A percentile compares a stretch with the other conserved stretches of the same genome.
These are phyloP conservation scores for Fusarium sp. DNA, from an alignment of 2,329 filamentous ascomycete species.

Conservation along the genomic window DNA sequence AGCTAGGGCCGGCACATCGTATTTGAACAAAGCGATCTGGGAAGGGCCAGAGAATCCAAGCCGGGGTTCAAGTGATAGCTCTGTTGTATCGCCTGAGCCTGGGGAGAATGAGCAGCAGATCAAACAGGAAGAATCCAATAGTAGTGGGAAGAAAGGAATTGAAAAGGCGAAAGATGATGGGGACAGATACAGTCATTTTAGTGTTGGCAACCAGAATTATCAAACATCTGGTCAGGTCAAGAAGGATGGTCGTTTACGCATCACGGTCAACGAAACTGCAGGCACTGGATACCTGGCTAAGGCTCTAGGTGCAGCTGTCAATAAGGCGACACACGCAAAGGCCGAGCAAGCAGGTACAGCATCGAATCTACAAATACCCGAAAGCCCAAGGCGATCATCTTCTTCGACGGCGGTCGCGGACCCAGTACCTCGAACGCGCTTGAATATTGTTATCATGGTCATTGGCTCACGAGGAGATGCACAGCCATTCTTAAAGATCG, in stretches of 20 bases:
- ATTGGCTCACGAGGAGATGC: constrained; percentile 85
- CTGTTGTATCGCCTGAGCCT: constrained; percentile 27
- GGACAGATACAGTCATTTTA: constrained; percentile 58
- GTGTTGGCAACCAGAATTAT: constrained; percentile 74
- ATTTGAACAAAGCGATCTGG: constrained; percentile 43
- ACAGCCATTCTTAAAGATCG: constrained; percentile 83
- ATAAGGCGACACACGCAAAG: constrained; percentile 50
- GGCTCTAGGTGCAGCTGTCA: constrained; percentile 74
- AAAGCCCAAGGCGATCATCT: constrained; percentile 46
- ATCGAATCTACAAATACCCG: constrained; percentile 28
- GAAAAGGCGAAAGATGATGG: constrained; percentile 42
- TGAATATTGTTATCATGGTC: constrained; percentile 88
- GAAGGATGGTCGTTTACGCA: constrained; percentile 77
- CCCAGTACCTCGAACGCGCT: constrained; percentile 57
- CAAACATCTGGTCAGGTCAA: constrained; percentile 74
- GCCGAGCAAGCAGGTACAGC: constrained; percentile 7
- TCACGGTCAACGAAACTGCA: constrained; percentile 78
- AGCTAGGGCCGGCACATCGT: constrained; percentile 41
- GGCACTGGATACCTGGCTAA: constrained; percentile 81
- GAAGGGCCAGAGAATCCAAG: constrained; percentile 12
- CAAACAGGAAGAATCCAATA: not conserved
- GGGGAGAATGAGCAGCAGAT: constrained; percentile 18
- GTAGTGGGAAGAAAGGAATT: constrained; percentile 8
- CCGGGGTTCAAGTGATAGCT: constrained; percentile 29
- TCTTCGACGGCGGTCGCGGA: constrained; percentile 51